Conservation (phyloP, 202 grass and related monocot species). For the Eragrostis tef region DNA sequence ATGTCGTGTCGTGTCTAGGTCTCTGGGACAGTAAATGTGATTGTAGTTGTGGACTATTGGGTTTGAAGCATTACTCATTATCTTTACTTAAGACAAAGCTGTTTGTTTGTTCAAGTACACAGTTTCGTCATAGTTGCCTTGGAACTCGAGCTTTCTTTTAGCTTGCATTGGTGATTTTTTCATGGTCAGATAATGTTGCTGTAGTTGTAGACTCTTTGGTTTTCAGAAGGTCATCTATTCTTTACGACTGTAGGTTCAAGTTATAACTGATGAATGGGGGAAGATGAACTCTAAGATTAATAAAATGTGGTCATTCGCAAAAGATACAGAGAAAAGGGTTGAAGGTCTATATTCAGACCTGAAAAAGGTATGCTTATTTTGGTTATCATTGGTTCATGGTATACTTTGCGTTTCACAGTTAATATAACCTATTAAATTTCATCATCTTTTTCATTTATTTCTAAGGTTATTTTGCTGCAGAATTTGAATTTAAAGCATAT, state of each 20-base stretch:
- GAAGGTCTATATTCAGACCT: conserved; percentile 64
- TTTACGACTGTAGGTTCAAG: conserved; percentile 49
- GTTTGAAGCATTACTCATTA: not conserved
- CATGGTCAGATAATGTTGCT: not conserved
- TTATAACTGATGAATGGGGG: conserved; percentile 53
- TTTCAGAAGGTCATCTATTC: conserved; percentile 26
- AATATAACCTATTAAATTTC: not conserved
- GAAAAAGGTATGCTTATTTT: conserved; percentile 45
- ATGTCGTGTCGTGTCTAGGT: not conserved
- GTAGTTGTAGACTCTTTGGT: conserved; percentile 8
- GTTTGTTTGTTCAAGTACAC: not conserved
- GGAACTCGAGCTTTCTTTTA: not conserved
- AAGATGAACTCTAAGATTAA: conserved; percentile 49
- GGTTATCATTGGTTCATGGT: conserved; percentile 16
- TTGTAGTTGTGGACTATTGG: not conserved
- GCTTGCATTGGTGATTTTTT: not conserved
- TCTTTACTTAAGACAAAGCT: not conserved
- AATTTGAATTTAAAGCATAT: conserved; percentile 26
- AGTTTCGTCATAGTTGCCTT: not conserved
- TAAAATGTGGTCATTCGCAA: conserved; percentile 51
- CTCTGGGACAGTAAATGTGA: not conserved
- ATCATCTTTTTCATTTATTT: conserved; percentile 10
- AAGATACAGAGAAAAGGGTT: conserved; percentile 59
- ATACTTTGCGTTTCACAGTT: not conserved
- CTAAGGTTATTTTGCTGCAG: conserved; percentile 11